phyloP scores from a whole-genome alignment of 306 rosid genomes.

The Inga laurina region DNA sequence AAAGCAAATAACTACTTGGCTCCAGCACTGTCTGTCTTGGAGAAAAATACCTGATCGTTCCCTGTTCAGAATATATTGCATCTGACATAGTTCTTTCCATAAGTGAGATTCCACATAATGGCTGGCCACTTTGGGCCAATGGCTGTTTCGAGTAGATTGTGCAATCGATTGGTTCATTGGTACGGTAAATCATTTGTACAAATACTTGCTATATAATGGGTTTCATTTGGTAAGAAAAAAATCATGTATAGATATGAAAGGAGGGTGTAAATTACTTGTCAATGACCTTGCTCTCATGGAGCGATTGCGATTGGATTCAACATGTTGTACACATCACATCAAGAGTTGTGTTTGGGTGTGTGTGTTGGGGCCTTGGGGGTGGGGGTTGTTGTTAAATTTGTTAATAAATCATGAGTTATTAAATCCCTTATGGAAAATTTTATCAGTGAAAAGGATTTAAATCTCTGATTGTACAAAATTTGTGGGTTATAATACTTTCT shows the following conservation, averaged over 20 bases:
- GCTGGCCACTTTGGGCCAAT: conserved; percentile 1
- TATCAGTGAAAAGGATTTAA: too few relatives aligned
- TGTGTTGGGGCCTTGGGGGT: not conserved
- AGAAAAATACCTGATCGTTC: conserved; percentile 82
- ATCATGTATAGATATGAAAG: not conserved
- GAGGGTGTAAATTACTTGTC: not conserved
- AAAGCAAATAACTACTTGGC: conserved; percentile 97
- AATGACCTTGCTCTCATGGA: not conserved
- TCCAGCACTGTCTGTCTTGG: conserved; percentile 88
- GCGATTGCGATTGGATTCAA: not conserved
- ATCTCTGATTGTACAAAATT: too few relatives aligned
- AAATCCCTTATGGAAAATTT: too few relatives aligned
- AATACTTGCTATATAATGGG: not conserved
- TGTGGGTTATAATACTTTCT: too few relatives aligned
- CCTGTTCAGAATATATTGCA: conserved; percentile 7
- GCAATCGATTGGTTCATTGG: not conserved
- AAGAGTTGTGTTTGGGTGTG: not conserved
- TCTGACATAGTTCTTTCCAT: not conserved
- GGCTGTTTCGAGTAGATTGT: conserved; percentile 8
- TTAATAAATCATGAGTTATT: not conserved
- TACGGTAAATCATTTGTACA: not conserved
- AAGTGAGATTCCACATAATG: conserved; percentile 8
- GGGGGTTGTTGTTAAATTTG: not conserved
- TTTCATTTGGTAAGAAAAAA: not conserved
- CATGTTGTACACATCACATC: not conserved